Conservation (phyloP, 768 basidiomycete species). For the Pisolithus sp. region DNA sequence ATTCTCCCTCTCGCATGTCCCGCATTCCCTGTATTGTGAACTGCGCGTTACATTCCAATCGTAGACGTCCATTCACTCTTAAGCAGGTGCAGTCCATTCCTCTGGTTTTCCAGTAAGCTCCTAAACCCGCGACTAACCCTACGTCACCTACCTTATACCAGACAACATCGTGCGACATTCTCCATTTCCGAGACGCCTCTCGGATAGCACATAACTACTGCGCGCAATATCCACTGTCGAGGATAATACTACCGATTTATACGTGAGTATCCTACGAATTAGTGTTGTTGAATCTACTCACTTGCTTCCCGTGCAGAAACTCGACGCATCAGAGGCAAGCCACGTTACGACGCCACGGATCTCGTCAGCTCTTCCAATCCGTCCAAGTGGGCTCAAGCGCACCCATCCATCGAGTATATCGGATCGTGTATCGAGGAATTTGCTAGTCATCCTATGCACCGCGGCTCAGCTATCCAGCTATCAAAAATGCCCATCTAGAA, state of each 20-base stretch:
- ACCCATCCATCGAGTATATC: conserved; percentile 63
- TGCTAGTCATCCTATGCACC: conserved; percentile 60
- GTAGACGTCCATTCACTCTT: too few species aligned
- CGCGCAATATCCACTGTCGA: conserved; percentile 26
- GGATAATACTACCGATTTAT: conserved; percentile 17
- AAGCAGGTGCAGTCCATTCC: too few species aligned
- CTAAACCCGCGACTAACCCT: too few species aligned
- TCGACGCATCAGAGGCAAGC: conserved; percentile 71
- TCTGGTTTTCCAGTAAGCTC: too few species aligned
- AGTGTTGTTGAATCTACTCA: conserved; percentile 30
- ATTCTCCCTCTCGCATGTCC: too few species aligned
- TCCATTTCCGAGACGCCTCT: too few species aligned
- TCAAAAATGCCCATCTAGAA: conserved; percentile 7
- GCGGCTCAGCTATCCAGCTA: background rate
- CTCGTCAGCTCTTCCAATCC: conserved; percentile 68
- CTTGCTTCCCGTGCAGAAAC: conserved; percentile 81
- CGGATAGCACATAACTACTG: conserved; percentile 13
- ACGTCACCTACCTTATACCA: too few species aligned
- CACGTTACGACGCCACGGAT: conserved; percentile 64
- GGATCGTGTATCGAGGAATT: conserved; percentile 59
- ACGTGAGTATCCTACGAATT: background rate
- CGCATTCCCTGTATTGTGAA: too few species aligned
- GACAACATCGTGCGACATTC: too few species aligned
- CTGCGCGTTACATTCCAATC: too few species aligned
- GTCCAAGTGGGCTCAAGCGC: conserved; percentile 57